A percentile compares a stretch with the other conserved stretches of the same genome.
Evolutionary conservation across 1,139 yeast species (phyloP).

Genomic region (Kazachstania sp.): DNA sequence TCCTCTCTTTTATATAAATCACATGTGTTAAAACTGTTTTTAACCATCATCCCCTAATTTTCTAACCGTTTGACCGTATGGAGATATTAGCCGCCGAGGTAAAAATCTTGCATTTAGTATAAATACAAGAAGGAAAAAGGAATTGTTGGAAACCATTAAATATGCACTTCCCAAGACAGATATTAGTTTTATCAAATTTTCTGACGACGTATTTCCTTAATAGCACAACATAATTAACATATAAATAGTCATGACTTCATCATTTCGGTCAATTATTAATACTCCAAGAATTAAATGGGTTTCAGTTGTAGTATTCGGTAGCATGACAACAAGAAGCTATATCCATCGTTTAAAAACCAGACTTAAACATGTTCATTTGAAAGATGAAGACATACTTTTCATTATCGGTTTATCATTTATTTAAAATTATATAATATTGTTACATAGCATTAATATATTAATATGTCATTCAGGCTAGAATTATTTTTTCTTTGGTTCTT

Average conservation of each 20-base stretch:
- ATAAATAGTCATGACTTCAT: not conserved
- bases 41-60: too few species aligned
- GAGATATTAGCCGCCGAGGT: too few species aligned
- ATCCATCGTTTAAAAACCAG: not conserved
- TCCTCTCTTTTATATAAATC: too few species aligned
- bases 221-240: too few species aligned
- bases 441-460: not conserved
- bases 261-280: not conserved
- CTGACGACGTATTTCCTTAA: too few species aligned
- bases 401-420: slow-evolving; percentile 1
- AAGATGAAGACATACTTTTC: slow-evolving; percentile 1
- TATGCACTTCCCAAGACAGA: too few species aligned
- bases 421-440: not conserved
- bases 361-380: not conserved
- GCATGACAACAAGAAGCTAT: not conserved
- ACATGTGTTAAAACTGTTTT: too few species aligned
- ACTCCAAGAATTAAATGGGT: not conserved
- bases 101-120: not conserved
- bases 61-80: too few species aligned
- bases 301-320: not conserved
- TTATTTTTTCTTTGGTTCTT: not conserved
- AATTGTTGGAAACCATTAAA: too few species aligned
- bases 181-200: too few species aligned
- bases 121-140: not conserved
- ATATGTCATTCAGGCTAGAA: not conserved